Conservation (phyloP, 306 rosid genomes). For the Malus domestica region DNA sequence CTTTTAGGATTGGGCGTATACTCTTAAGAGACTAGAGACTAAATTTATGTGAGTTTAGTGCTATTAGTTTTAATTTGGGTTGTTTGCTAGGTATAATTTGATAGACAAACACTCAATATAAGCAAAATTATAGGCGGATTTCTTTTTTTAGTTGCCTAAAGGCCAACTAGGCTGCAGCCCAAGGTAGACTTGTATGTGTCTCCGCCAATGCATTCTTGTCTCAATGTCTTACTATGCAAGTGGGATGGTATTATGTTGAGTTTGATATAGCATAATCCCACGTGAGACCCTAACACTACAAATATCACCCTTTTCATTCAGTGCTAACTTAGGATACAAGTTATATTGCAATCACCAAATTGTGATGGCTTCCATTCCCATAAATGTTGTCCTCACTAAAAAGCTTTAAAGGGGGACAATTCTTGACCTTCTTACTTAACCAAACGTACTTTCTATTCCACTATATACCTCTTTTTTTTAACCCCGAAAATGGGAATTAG, state of each 20-base stretch:
- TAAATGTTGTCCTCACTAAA: not conserved
- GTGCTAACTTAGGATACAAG: not conserved
- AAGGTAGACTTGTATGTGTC: not conserved
- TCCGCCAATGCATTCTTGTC: not conserved
- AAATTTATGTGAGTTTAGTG: not conserved
- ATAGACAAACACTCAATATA: not conserved
- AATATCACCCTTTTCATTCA: not conserved
- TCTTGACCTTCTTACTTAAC: not conserved
- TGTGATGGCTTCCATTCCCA: not conserved
- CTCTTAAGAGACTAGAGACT: too few species aligned
- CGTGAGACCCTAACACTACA: not conserved
- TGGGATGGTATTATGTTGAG: not conserved
- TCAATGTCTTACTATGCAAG: not conserved
- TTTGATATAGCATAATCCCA: not conserved
- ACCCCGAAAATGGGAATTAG: not conserved
- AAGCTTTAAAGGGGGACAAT: not conserved
- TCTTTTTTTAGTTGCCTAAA: not conserved
- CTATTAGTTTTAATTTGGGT: not conserved
- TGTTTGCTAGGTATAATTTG: not conserved
- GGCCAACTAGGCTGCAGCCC: not conserved
- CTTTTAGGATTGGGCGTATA: not conserved
- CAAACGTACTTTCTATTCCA: not conserved
- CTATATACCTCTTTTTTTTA: not conserved
- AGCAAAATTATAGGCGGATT: not conserved
- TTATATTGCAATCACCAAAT: not conserved